Conservation (phyloP, 495 filamentous ascomycete species). For the Achaetomiella virescens region DNA sequence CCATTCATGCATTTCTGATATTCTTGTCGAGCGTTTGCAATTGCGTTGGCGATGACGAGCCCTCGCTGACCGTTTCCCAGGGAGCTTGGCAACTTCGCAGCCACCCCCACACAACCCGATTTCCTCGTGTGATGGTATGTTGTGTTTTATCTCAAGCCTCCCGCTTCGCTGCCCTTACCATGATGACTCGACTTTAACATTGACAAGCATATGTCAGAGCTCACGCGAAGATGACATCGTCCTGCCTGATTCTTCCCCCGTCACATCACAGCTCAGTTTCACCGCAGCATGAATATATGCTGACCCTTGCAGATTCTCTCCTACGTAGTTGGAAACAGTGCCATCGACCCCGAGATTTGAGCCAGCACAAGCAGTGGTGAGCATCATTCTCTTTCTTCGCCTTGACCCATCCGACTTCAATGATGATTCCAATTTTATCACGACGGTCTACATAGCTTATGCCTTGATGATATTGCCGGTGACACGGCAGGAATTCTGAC, state of each 20-base stretch:
- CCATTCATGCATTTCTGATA: constrained; percentile 78
- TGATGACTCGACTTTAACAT: constrained; percentile 63
- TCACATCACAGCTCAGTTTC: constrained; percentile 10
- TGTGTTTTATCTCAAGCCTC: not conserved
- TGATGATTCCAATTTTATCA: constrained; percentile 75
- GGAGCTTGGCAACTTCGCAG: not conserved
- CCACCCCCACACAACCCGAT: not conserved
- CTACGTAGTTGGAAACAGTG: no score
- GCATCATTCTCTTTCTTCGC: constrained; percentile 5
- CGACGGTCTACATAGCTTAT: constrained; percentile 97
- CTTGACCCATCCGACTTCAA: constrained; percentile 20
- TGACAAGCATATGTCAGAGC: constrained; percentile 90
- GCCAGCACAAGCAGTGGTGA: constrained; percentile 15
- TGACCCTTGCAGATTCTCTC: constrained; percentile 18
- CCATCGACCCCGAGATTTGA: not conserved
- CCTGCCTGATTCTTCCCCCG: constrained; percentile 38
- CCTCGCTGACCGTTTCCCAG: constrained; percentile 15
- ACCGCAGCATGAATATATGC: not conserved
- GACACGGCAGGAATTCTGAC: constrained; percentile 74
- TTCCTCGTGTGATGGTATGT: constrained; percentile 16
- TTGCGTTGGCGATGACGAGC: constrained; percentile 4
- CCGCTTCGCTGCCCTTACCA: constrained; percentile 19
- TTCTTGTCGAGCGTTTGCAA: constrained; percentile 3
- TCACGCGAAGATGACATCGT: constrained; percentile 57
- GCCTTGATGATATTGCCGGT: constrained; percentile 89